These are phyloP conservation scores for Capsicum chinense DNA, from an alignment of 257 asterid species.

Conservation along the genomic window DNA sequence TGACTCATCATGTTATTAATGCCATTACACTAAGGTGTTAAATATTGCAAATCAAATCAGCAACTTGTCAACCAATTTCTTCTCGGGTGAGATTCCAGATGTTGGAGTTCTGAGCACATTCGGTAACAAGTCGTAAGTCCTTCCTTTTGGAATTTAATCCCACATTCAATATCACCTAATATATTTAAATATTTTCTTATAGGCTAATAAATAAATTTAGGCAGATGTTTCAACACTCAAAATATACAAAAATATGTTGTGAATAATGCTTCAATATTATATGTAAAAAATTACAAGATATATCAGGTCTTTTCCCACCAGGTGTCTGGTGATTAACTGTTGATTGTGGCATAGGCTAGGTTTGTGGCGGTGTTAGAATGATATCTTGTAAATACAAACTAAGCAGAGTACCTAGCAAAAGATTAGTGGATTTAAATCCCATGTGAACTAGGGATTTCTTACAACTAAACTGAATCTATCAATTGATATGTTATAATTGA, in stretches of 20 bases:
- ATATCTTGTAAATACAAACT: background rate
- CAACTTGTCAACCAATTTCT: conserved; percentile 86
- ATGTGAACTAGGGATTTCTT: background rate
- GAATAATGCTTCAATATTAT: background rate
- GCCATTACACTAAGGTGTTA: background rate
- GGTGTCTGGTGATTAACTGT: background rate
- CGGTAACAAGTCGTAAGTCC: conserved; percentile 74
- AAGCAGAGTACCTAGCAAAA: background rate
- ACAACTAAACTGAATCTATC: background rate
- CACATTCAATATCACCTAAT: background rate
- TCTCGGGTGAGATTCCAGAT: conserved; percentile 96
- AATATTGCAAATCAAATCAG: conserved; percentile 42
- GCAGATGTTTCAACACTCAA: background rate
- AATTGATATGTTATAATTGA: background rate
- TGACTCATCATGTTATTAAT: too few species aligned
- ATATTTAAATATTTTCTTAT: background rate
- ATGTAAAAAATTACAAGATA: background rate
- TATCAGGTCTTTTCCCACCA: background rate
- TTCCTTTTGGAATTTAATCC: background rate
- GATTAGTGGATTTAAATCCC: background rate
- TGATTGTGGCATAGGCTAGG: background rate
- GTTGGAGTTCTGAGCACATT: conserved; percentile 88
- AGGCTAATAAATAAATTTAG: background rate
- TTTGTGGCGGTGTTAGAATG: background rate
- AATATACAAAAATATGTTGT: background rate